These are phyloP conservation scores for Fusarium musae DNA, from an alignment of 2,329 filamentous ascomycete species.

Conservation along the genomic window DNA sequence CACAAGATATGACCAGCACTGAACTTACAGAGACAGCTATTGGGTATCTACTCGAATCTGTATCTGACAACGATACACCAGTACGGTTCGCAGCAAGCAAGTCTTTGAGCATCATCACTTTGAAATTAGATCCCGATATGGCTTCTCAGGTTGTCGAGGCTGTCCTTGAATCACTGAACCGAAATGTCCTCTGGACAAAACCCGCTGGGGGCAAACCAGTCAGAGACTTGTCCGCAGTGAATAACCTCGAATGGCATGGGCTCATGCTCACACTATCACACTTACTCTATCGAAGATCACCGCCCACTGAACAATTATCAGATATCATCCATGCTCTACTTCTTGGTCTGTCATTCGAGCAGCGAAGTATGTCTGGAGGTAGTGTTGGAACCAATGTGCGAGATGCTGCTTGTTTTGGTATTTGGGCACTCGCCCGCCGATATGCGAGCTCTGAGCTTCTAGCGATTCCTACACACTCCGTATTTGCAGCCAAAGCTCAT, in stretches of 20 bases:
- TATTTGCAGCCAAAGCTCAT: slow-evolving; percentile 55
- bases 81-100: slow-evolving; percentile 93
- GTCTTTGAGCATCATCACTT: slow-evolving; percentile 85
- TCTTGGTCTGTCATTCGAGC: slow-evolving; percentile 87
- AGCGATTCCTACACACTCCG: slow-evolving; percentile 63
- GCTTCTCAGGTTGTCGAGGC: slow-evolving; percentile 88
- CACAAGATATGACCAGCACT: slow-evolving; percentile 54
- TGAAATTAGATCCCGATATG: slow-evolving; percentile 83
- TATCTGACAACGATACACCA: slow-evolving; percentile 90
- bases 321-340: slow-evolving; percentile 82
- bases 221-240: slow-evolving; percentile 77
- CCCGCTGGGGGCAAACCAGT: slow-evolving; percentile 51
- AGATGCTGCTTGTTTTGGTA: slow-evolving; percentile 94
- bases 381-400: slow-evolving; percentile 90
- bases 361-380: slow-evolving; percentile 84
- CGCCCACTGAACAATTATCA: slow-evolving; percentile 75
- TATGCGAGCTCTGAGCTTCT: slow-evolving; percentile 85
- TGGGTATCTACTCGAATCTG: slow-evolving; percentile 79
- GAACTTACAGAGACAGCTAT: slow-evolving; percentile 82
- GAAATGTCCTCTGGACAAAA: slow-evolving; percentile 66
- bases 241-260: slow-evolving; percentile 91
- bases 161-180: slow-evolving; percentile 76
- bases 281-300: slow-evolving; percentile 84
- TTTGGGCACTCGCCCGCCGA: slow-evolving; percentile 90
- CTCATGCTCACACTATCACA: slow-evolving; percentile 88